phyloP scores from a whole-genome alignment of 108 stramenopile species.

The Stephanodiscus minutulus region DNA sequence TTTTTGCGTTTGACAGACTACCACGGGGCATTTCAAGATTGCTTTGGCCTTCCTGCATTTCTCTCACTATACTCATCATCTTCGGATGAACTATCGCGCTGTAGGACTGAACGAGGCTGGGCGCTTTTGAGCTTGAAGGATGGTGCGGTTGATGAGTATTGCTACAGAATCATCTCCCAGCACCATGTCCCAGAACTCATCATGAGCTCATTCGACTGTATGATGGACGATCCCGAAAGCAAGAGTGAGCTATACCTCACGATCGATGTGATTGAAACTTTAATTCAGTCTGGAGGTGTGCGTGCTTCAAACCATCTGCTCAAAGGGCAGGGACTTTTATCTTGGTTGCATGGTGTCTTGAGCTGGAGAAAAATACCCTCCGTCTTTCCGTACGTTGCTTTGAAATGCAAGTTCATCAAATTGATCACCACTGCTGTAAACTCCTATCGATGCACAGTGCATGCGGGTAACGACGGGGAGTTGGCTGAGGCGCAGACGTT shows the following conservation, averaged over 20 bases:
- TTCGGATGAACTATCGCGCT: constrained; percentile 51
- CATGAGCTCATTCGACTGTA: constrained; percentile 61
- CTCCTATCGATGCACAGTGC: constrained; percentile 3
- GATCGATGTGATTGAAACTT: constrained; percentile 33
- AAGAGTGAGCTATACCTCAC: constrained; percentile 35
- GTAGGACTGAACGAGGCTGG: constrained; percentile 71
- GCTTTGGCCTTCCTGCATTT: constrained; percentile 74
- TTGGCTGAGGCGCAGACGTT: constrained; percentile 8
- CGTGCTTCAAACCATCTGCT: constrained; percentile 41
- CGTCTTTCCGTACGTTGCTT: constrained; percentile 27
- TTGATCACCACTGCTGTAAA: constrained; percentile 39
- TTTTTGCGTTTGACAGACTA: constrained; percentile 66
- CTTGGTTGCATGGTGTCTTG: constrained; percentile 54
- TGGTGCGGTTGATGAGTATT: constrained; percentile 63
- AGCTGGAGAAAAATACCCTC: constrained; percentile 39
- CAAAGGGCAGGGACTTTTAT: constrained; percentile 46
- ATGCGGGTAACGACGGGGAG: background rate
- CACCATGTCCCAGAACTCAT: constrained; percentile 82
- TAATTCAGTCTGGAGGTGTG: constrained; percentile 40
- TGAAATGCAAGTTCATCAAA: constrained; percentile 39
- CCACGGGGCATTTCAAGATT: constrained; percentile 83
- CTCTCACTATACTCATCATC: constrained; percentile 82
- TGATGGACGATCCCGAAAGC: constrained; percentile 26
- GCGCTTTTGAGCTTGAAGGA: constrained; percentile 69
- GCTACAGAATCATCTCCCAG: constrained; percentile 61